Base-by-base conservation (phyloP, 2,329 filamentous ascomycete species). In the Colletotrichum filicis region DNA sequence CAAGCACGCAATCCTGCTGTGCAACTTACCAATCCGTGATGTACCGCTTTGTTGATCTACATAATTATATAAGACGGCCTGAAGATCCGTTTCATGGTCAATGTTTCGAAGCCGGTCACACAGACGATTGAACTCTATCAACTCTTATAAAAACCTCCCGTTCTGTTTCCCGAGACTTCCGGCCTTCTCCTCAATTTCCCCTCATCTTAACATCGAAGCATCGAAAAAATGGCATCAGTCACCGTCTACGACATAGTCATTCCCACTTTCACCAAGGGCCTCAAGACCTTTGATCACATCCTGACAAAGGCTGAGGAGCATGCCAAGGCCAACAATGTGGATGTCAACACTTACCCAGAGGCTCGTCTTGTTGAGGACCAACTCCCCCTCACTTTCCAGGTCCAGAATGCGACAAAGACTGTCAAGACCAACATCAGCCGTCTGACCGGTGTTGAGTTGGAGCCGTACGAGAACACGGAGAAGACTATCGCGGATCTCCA, bases 341-440 rank as follows among this genome's bases (percentile, higher is more conserved):
- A 78, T 53, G 61, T 75, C 24, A 75, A 78, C 66, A 66, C 72
- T 9, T 79, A 79, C 61, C 74, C 77, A 60, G 30, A 68, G 16
- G 75, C 78, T 26, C 71, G 76, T 4, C 77, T 85, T 2, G 53
- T 70, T 55, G 76, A 79, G 2, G 83, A 83, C 77, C 84, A 84
- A 80, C 74, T 76, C 16, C 80, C 82, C 16, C 77, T 85, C 24
- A 74, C 63, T 46, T 82, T 82, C 76, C 82, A 85, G 69, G 75
- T 84, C 16, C 78, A 80, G 64, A 75, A 77, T 35, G 78, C 77
- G 8, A 79, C 79, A 65, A 79, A 79, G 74, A 78, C 76, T 0
- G 75, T 76, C 75, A 79, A 79, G 75, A 77, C 78, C 64, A 70
- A 75, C 52, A 53, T 83, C 42, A 74, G 75, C 74, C 76, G 77